Conservation (phyloP, 495 filamentous ascomycete species). For the Saxophila tyrrhenica region DNA sequence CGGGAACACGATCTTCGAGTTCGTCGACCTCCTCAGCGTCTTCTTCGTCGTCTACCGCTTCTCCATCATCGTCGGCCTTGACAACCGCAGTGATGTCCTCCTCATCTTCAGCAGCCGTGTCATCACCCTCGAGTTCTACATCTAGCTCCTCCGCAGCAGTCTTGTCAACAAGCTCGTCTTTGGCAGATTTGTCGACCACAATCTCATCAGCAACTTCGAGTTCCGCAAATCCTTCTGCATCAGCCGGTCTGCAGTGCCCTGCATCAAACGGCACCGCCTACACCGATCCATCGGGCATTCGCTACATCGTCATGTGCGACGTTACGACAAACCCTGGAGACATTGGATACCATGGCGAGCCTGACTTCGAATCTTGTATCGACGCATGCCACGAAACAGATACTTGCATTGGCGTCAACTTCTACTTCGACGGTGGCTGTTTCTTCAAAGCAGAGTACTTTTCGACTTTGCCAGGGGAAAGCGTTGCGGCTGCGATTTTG, state of each 20-base stretch:
- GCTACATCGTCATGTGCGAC: neutral
- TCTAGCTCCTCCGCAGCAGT: neutral
- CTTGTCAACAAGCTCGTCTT: neutral
- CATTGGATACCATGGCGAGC: neutral
- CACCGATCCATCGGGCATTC: neutral
- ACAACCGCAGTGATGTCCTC: neutral
- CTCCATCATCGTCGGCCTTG: neutral
- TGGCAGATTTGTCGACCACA: neutral
- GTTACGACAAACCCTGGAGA: neutral
- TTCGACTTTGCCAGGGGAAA: neutral
- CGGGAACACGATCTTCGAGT: neutral
- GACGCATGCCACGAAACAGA: neutral
- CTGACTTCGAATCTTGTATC: neutral
- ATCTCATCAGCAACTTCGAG: neutral
- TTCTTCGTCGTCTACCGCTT: neutral
- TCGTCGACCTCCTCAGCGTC: neutral
- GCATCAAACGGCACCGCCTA: neutral
- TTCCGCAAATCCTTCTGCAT: neutral
- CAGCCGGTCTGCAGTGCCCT: neutral
- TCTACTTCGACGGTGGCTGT: neutral
- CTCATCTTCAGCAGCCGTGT: neutral
- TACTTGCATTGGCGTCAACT: neutral
- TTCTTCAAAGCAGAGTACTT: neutral
- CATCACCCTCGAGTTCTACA: neutral
- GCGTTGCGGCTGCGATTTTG: neutral